These are phyloP conservation scores for Penicillium pancosmium DNA, from an alignment of 495 filamentous ascomycete genomes.

Conservation along the genomic window DNA sequence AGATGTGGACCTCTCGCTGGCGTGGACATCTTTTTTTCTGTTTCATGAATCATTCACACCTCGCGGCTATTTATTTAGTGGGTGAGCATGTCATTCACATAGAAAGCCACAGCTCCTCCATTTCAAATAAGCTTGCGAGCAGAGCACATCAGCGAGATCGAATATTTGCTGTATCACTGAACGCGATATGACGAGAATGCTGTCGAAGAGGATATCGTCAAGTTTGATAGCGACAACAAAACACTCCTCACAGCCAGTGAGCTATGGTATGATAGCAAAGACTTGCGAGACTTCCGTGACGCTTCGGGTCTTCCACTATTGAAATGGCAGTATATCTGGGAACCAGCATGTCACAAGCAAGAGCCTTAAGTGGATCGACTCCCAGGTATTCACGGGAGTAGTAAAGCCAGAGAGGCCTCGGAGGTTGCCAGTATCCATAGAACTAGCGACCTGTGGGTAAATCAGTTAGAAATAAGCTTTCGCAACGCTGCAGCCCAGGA, in stretches of 20 bases:
- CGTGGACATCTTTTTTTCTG: no score
- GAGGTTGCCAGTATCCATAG: slow-evolving; percentile 17
- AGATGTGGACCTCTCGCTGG: no score
- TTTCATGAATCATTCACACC: no score
- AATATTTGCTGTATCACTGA: slow-evolving; percentile 15
- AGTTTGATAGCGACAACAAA: slow-evolving; percentile 16
- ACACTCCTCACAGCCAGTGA: slow-evolving; percentile 25
- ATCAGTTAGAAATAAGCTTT: slow-evolving; percentile 14
- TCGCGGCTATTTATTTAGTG: no score
- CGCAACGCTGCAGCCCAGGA: slow-evolving; percentile 14
- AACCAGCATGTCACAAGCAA: not conserved
- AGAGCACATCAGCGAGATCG: slow-evolving; percentile 11
- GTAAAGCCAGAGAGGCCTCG: no score
- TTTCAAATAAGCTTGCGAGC: no score
- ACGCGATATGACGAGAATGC: slow-evolving; percentile 19
- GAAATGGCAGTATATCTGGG: slow-evolving; percentile 1
- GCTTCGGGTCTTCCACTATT: slow-evolving; percentile 26
- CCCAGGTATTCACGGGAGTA: no score
- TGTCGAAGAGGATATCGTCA: slow-evolving; percentile 20
- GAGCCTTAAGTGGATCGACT: slow-evolving; percentile 18
- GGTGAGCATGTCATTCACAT: no score
- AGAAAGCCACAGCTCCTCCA: no score
- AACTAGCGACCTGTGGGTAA: not conserved
- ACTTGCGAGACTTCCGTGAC: slow-evolving; percentile 25
- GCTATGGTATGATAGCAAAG: slow-evolving; percentile 13